Conservation (phyloP, 441 rosid genomes). For the Gossypium schwendimanii region DNA sequence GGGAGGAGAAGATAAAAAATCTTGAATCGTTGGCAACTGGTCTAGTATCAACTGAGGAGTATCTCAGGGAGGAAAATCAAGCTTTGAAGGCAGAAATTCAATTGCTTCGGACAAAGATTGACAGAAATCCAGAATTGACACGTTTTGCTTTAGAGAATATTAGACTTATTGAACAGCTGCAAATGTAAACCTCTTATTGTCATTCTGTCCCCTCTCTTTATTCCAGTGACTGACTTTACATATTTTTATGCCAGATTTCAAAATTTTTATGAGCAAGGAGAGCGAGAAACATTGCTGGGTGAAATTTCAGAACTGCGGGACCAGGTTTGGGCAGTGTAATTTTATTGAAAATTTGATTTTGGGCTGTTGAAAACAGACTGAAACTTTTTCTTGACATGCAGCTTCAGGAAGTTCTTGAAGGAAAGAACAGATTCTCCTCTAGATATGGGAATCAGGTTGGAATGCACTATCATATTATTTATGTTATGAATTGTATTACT, state of each 20-base stretch:
- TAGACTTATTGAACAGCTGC: conserved; percentile 61
- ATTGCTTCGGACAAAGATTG: conserved; percentile 50
- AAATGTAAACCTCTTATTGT: conserved; percentile 38
- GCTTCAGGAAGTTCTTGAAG: conserved; percentile 50
- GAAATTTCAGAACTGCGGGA: conserved; percentile 67
- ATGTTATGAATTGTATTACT: conserved; percentile 12
- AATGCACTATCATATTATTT: conserved; percentile 17
- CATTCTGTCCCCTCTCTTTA: conserved; percentile 6
- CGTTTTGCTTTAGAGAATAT: conserved; percentile 55
- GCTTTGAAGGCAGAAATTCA: conserved; percentile 60
- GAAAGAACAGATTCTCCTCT: conserved; percentile 29
- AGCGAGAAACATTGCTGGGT: conserved; percentile 50
- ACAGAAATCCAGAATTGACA: conserved; percentile 51
- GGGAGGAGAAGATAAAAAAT: conserved; percentile 55
- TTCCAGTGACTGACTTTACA: conserved; percentile 12
- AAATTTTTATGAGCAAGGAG: conserved; percentile 57
- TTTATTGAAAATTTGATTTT: conserved; percentile 2
- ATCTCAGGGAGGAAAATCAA: conserved; percentile 57
- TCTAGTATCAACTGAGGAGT: conserved; percentile 42
- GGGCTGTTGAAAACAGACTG: conserved; percentile 16
- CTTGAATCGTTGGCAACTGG: conserved; percentile 45
- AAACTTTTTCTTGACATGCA: conserved; percentile 28
- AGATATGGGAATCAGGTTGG: conserved; percentile 40
- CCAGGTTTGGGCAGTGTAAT: conserved; percentile 46
- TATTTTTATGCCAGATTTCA: conserved; percentile 47